A percentile compares a stretch with the other conserved stretches of the same genome.
Evolutionary conservation across 345 rosid species (phyloP).

Genomic region (Camelina neglecta): DNA sequence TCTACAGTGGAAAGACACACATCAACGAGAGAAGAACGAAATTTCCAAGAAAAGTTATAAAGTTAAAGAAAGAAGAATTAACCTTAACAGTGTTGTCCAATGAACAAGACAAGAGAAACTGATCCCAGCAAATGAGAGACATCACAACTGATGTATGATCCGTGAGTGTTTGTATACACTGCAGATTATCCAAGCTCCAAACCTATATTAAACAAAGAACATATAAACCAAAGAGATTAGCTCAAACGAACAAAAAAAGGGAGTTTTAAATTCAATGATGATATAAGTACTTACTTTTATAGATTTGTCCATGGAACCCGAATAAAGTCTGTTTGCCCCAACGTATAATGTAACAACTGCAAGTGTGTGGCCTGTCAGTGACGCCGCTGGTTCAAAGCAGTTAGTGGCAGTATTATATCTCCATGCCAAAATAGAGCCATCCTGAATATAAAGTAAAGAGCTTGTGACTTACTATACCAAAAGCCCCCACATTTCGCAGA

Average conservation of each 20-base stretch:
- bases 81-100: slow-evolving; percentile 94
- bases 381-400: slow-evolving; percentile 85
- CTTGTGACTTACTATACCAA: background rate
- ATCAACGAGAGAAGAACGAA: background rate
- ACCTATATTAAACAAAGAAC: slow-evolving; percentile 50
- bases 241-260: slow-evolving; percentile 7
- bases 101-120: slow-evolving; percentile 94
- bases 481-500: background rate
- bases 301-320: slow-evolving; percentile 94
- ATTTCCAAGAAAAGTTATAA: background rate
- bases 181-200: slow-evolving; percentile 91
- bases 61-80: slow-evolving; percentile 5
- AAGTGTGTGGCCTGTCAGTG: slow-evolving; percentile 66
- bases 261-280: background rate
- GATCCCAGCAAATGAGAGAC: slow-evolving; percentile 99
- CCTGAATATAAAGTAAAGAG: slow-evolving; percentile 53
- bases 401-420: slow-evolving; percentile 69
- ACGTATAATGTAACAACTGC: slow-evolving; percentile 90
- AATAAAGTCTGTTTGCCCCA: slow-evolving; percentile 90
- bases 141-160: slow-evolving; percentile 86
- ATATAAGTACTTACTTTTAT: slow-evolving; percentile 62
- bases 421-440: slow-evolving; percentile 87
- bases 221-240: slow-evolving; percentile 14
- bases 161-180: slow-evolving; percentile 80
- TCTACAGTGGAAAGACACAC: slow-evolving; percentile 50